Evolutionary conservation across 768 basidiomycete genomes (phyloP), one percentile per base, ranked within the genome.

Genomic region (Hydnomerulius pinastri): DNA sequence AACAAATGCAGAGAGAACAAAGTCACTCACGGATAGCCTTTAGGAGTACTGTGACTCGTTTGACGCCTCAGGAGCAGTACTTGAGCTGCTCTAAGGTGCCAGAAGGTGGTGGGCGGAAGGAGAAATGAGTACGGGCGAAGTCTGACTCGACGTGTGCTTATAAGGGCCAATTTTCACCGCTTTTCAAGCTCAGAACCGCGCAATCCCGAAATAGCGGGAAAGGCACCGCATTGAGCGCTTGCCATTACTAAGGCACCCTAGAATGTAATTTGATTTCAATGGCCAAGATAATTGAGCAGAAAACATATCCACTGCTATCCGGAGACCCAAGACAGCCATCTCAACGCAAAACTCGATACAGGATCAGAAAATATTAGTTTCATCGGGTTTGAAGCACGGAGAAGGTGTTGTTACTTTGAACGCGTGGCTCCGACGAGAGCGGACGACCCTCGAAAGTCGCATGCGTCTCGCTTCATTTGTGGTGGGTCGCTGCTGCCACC

Each of bases 141-240:
- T 47, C 24, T 68, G 68, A 68, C 67, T 68, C 68, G 63, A 36
- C 12, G 36, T 5, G 39, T 13, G 53, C 62, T 68, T 68, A 66
- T 70, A 70, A 62, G 43, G 27, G 20, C 23, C 21, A 38, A 30
- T 55, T 55, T 56, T 60, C 67, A 68, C 60, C 55, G 67, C 66
- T 59, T 70, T 68, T 68, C 68, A 70, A 68, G 51, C 67, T 68
- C 68, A 70, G 67, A 66, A 58, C 67, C 53, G 57, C 55, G 44
- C 40, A 54, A 61, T 59, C 43, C 63, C 55, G 55, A 52, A 37
- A 23, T 24, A 47, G 50, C 52, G 56, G 57, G 53, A 53, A 59
- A 29, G 4, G 45, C 55, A 65, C 57, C 33, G 61, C 67, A 59
- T 48, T 32, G 46, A 36, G 33, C 48, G 48, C 12, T 20, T 17